Conservation (phyloP, 2,329 filamentous ascomycete genomes). For the Pseudogymnoascus sp. region DNA sequence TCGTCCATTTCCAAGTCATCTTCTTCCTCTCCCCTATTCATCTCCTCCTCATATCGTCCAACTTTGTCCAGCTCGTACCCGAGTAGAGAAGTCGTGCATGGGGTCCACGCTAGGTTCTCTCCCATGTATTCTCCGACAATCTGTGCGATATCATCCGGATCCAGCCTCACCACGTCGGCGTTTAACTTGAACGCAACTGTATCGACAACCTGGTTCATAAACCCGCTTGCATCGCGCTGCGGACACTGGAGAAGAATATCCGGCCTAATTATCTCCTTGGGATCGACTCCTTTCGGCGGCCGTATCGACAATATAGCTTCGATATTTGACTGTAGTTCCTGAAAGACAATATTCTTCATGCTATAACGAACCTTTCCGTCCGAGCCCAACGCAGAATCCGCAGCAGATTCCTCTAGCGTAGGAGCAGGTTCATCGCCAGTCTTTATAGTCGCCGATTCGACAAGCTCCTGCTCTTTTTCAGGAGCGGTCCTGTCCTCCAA, state of each 20-base stretch:
- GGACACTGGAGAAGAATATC: constrained; percentile 56
- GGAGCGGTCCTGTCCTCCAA: background rate
- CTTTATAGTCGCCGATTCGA: background rate
- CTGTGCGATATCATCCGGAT: constrained; percentile 63
- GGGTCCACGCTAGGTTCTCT: constrained; percentile 44
- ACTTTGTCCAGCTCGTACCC: constrained; percentile 51
- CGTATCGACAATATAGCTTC: constrained; percentile 19
- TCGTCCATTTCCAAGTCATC: constrained; percentile 37
- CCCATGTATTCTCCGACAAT: constrained; percentile 65
- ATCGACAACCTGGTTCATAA: constrained; percentile 56
- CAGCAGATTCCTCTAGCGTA: background rate
- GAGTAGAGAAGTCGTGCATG: constrained; percentile 45
- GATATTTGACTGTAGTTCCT: background rate
- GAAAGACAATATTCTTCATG: background rate
- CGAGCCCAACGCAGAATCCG: background rate
- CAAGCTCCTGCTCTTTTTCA: background rate
- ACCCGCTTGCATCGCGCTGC: constrained; percentile 44
- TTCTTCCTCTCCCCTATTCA: constrained; percentile 42
- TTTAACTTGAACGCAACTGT: constrained; percentile 53
- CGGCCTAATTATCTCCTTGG: constrained; percentile 41
- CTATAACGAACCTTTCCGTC: background rate
- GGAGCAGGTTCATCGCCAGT: background rate
- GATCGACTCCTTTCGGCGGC: constrained; percentile 32
- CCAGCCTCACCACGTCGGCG: constrained; percentile 62
- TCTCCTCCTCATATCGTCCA: constrained; percentile 47